Conservation (phyloP, 2,329 filamentous ascomycete genomes). For the Aureobasidium sp. region DNA sequence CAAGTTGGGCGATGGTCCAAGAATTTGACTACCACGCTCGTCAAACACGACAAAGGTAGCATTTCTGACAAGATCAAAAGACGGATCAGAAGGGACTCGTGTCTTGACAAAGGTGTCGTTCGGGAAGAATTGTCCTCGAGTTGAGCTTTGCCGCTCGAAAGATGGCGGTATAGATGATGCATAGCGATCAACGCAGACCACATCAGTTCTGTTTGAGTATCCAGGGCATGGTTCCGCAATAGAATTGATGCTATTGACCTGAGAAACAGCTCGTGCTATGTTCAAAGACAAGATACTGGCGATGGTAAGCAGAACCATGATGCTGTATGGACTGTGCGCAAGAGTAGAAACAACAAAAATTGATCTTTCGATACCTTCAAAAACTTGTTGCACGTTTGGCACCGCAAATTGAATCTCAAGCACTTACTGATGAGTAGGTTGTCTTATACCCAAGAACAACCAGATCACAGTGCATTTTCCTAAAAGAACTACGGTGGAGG, state of each 20-base stretch:
- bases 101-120: conserved; percentile 22
- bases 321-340: background rate
- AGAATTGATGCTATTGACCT: conserved; percentile 14
- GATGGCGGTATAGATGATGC: conserved; percentile 20
- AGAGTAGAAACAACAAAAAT: too few relatives aligned
- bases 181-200: conserved; percentile 22
- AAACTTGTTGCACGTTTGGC: too few relatives aligned
- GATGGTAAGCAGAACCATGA: background rate
- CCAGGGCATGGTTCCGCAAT: conserved; percentile 18
- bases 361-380: too few relatives aligned
- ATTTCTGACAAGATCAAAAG: conserved; percentile 24
- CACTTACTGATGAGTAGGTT: too few relatives aligned
- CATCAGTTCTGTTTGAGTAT: conserved; percentile 13
- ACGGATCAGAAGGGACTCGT: conserved; percentile 26
- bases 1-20: conserved; percentile 33
- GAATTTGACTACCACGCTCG: conserved; percentile 31
- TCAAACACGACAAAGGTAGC: conserved; percentile 33
- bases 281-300: background rate
- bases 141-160: conserved; percentile 16
- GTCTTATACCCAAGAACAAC: too few relatives aligned
- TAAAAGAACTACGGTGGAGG: background rate
- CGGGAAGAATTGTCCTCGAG: background rate
- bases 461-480: background rate
- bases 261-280: conserved; percentile 3
- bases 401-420: too few relatives aligned